These are phyloP conservation scores for Penicillium desertorum DNA, from an alignment of 495 filamentous ascomycete genomes.

Conservation along the genomic window DNA sequence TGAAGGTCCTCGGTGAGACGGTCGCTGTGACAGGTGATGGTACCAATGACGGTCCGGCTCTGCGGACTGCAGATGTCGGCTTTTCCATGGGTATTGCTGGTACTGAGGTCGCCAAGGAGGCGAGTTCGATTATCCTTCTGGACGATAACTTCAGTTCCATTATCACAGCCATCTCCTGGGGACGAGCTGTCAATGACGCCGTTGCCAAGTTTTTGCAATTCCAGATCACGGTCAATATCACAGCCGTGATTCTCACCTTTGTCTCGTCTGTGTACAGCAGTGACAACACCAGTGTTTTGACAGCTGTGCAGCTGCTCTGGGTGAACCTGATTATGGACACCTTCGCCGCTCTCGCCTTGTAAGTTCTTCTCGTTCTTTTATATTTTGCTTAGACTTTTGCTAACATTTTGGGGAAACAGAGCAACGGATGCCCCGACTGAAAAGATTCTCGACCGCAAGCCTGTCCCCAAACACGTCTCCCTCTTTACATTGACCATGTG, in stretches of 20 bases:
- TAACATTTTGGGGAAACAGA: constrained; percentile 20
- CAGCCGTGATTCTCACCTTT: constrained; percentile 80
- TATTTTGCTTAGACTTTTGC: not conserved
- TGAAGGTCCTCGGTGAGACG: constrained; percentile 74
- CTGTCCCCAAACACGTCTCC: constrained; percentile 72
- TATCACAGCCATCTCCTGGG: constrained; percentile 87
- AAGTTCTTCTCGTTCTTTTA: constrained; percentile 7
- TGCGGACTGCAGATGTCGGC: constrained; percentile 83
- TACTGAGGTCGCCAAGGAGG: constrained; percentile 92
- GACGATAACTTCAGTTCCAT: constrained; percentile 90
- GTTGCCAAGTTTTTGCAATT: constrained; percentile 91
- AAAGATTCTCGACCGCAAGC: constrained; percentile 76
- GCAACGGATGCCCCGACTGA: constrained; percentile 82
- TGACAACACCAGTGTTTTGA: constrained; percentile 69
- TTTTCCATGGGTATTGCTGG: constrained; percentile 93
- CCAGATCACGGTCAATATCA: constrained; percentile 89
- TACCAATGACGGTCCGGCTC: constrained; percentile 84
- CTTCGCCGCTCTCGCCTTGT: constrained; percentile 78
- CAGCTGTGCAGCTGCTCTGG: constrained; percentile 85
- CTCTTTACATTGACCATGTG: constrained; percentile 87
- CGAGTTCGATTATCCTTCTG: constrained; percentile 87
- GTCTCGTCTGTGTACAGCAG: constrained; percentile 73
- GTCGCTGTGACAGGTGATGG: constrained; percentile 88
- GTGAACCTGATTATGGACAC: constrained; percentile 96
- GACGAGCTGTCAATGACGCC: constrained; percentile 85